These are phyloP conservation scores for Gossypioides kirkii DNA, from an alignment of 345 rosid genomes.

Conservation along the genomic window DNA sequence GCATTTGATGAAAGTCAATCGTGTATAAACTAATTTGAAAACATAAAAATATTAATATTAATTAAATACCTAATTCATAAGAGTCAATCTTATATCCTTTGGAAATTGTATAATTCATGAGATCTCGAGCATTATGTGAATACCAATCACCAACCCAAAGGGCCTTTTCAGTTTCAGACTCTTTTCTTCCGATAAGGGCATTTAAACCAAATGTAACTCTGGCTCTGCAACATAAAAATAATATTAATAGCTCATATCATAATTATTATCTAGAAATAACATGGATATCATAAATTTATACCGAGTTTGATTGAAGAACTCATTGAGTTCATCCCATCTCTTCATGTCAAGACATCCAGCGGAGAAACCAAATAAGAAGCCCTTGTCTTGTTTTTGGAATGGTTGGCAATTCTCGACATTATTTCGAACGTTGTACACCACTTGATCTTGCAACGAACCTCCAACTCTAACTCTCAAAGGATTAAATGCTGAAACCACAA, in stretches of 20 bases:
- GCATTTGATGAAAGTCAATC: too few relatives aligned
- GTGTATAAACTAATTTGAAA: too few relatives aligned
- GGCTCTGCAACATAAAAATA: conserved; percentile 28
- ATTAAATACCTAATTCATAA: too few relatives aligned
- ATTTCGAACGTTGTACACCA: conserved; percentile 22
- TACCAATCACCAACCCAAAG: conserved; percentile 45
- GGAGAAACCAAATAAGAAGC: conserved; percentile 44
- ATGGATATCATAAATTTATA: too few relatives aligned
- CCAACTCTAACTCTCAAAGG: conserved; percentile 26
- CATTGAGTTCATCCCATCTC: too few relatives aligned
- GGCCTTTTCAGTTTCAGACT: neutral
- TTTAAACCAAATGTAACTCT: conserved; percentile 39
- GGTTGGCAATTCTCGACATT: conserved; percentile 23
- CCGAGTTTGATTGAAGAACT: too few relatives aligned
- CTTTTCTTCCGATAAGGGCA: neutral
- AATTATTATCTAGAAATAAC: too few relatives aligned
- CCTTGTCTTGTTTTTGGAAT: neutral
- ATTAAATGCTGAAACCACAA: conserved; percentile 35
- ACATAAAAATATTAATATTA: too few relatives aligned
- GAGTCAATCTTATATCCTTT: too few relatives aligned
- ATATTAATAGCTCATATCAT: neutral
- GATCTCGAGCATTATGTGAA: neutral
- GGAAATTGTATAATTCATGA: too few relatives aligned
- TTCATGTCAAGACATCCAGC: too few relatives aligned
- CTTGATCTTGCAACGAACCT: conserved; percentile 19